Base-by-base conservation (phyloP, 148 eudicot species). In the Talinum fruticosum region DNA sequence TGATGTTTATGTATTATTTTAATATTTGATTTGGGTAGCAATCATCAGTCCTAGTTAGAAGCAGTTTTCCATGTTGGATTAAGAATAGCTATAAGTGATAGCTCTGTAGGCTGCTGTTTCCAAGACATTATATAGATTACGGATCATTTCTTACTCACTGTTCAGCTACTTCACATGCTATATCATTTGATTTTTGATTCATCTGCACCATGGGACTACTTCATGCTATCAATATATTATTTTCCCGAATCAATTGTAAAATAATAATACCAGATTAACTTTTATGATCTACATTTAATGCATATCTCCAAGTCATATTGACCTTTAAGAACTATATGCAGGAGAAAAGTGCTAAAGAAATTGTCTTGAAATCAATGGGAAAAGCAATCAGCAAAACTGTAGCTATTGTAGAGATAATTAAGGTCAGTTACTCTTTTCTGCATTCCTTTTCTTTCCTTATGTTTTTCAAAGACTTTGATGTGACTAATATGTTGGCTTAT, bases 341-440 rank as follows among this genome's bases (percentile, higher is more conserved):
- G 99, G 99, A 96, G 81, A 91, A 83, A 73, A 83, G 49, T 68
- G 90, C 82, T 32, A 90, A 80, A 76, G 97, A 96, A 87, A 91
- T 96, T 81, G 97, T 93, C 74, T 79, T 96, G 79, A 93, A 91
- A 82, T 97, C 95, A 83, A 96, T 96, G 99, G 99, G 99, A 51
- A 94, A 90, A 80, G 99, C 97, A 67, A 93, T 96, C 73, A 93
- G 87, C 89, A 96, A 93, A 87, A 88, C 99, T 65, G 99, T 93
- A 71, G 92, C 90, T 76, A 85, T 96, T 76, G 87, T 97, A 68
- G 99, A 96, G 80, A 93, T 90, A 41, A 81, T 96, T 47, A 96
- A 93, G 97, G 99, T 89, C 73, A 8, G 35, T 72, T 61, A 66
- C 36, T 47, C 69, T 57, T 54, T 29, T 3, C 41, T 35, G 23